Evolutionary conservation across 371 early-diverging fungal genomes (phyloP), one percentile per base, ranked within the genome.

Genomic region (Mucor lusitanicus): DNA sequence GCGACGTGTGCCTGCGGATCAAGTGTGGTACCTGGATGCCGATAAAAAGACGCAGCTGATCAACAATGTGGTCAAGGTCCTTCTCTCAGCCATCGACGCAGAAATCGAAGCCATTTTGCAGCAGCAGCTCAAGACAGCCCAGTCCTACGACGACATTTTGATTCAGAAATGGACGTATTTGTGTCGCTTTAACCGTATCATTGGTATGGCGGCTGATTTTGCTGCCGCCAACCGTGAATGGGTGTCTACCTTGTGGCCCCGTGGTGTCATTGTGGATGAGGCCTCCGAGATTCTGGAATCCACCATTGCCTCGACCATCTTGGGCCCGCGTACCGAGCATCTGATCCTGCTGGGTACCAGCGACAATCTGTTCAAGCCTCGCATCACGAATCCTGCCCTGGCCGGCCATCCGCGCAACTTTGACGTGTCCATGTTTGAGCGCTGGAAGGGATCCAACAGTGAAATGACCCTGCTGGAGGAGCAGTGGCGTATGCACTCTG

Each of bases 401-500:
- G 40, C 40, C 1, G 68, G 69, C 3, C 48, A 70, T 0, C 76
- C 73, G 6, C 63, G 66, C 1, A 42, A 69, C 25, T 64, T 80
- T 8, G 74, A 75, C 46, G 66, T 71, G 0, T 78, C 80, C 0
- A 25, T 80, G 19, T 76, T 78, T 64, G 78, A 78, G 28, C 67
- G 80, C n/a, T 82, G 80, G 83, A 68, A 70, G 32, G 44, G 30
- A 25, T 65, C 76, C 2, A 71, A 72, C 8, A 75, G 72, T 17
- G 68, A 76, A 27, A 59, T 74, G 9, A 40, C 69, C 0, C 42
- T 53, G 1, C 46, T 83, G 0, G 73, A 78, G 44, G 80, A 83
- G 44, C 80, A 83, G 50, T 83, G 80, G 79, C 75, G 80, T 23
- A 78, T 83, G 77, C 72, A 74, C 30, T 44, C 74, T 0, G 73